Evolutionary conservation across 129 eudicot genomes (phyloP), one percentile per base, ranked within the genome.

Genomic region (Silybum marianum): DNA sequence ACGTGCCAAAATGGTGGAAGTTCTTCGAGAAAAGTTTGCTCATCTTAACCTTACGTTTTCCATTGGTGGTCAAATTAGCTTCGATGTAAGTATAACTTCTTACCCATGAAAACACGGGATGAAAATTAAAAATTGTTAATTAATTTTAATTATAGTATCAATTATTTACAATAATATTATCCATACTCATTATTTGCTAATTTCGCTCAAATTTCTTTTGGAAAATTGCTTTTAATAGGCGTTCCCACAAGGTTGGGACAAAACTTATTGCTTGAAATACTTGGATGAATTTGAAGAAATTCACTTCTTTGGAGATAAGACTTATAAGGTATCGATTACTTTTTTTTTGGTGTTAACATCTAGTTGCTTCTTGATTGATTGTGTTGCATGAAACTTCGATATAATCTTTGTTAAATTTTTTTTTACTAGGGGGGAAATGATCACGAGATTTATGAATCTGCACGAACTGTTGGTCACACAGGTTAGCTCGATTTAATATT

Each of bases 191-290:
- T 36, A 58, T 38, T 39, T 3, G 0, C 21, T 18, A 26, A 36
- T 54, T 42, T 32, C 24, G 12, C 12, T n/a, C 16, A 28, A 73
- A 73, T 75, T 46, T 81, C 6, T 36, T 30, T 36, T 1, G 30
- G 6, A 36, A 63, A 75, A 78, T 78, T 78, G 71, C 12, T 78
- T 22, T 22, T 51, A 32, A 78, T 81, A 95, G 99, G 99, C 92
- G n/a, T 95, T 95, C 82, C 99, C 98, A 32, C 91, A 84, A 82
- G 99, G 99, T 34, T 95, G 99, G 99, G 99, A 95, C 80, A 95
- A 95, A 82, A 95, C 99, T 16, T 95, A 92, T 79, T 92, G 99
- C 88, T 91, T 95, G 91, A 86, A 79, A 76, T 95, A 95, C 88
- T 87, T 95, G 78, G 92, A 93, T 23, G 97, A 91, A 9, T 93